Evolutionary conservation across 352 stramenopile species (phyloP), one percentile per base, ranked within the genome.

Genomic region (Phytophthora chlamydospora): DNA sequence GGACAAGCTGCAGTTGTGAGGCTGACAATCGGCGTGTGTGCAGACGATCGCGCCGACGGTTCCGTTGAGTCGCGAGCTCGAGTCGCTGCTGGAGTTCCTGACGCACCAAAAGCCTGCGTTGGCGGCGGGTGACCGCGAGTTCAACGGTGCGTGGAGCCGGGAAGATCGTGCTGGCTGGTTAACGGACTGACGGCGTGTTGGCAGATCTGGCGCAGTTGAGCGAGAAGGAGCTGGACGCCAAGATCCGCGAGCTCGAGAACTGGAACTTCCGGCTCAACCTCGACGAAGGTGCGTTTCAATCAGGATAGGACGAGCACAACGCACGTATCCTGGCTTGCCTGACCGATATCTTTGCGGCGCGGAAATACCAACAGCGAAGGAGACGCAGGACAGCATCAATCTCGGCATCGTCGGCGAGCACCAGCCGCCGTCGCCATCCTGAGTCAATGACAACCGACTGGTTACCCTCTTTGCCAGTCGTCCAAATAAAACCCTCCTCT

Each of bases 201-300:
- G 17, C 13, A 92, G 83, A 85, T 50, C 53, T 89, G 19, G 51
- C 53, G 17, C 62, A 75, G 24, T 38, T 89, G 62, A 80, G 53
- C 39, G 77, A 90, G 43, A 91, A 93, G 58, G 76, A 88, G 33
- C 58, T 93, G 21, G 84, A 91, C 6, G 63, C 66, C 42, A 86
- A 87, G 51, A 78, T 88, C 38, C 79, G 84, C n/a, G 84, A 91
- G 60, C 79, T 93, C 8, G 78, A 90, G 58, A 93, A 93, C 57
- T 88, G 78, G 74, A 91, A 93, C 58, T 93, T 93, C 53, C 70
- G 81, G 4, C 75, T 93, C 11, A 90, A 93, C 51, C 73, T 90
- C 17, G 84, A 93, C 19, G 84, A 93, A 85, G 78, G 83, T 90
- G 24, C 40, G 67, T 42, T 34, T 10, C 6, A 35, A 33, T 40